Percentiles rank a stretch among this genome's conserved stretches.
Conservation (phyloP, 495 filamentous ascomycete genomes). For the Podospora pseudoanserina region DNA sequence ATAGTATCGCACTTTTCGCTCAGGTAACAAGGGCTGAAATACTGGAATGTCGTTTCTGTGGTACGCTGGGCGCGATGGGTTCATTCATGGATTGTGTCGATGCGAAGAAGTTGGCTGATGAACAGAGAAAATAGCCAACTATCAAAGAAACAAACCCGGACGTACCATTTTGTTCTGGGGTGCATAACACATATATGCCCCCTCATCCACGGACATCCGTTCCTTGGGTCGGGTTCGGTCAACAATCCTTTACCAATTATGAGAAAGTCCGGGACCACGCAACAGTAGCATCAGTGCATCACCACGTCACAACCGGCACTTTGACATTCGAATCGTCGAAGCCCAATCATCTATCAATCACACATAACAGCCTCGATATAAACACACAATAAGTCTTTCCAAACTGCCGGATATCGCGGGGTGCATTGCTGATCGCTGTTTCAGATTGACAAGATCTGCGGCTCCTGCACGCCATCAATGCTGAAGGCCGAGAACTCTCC, state of each 20-base stretch:
- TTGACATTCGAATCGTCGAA: not conserved
- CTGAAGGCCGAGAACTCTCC: not conserved
- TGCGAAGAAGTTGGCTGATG: no score
- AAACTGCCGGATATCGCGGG: not conserved
- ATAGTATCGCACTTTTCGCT: no score
- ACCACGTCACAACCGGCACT: conserved; percentile 5
- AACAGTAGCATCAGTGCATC: conserved; percentile 4
- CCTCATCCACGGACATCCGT: not conserved
- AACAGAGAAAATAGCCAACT: no score
- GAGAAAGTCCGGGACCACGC: not conserved
- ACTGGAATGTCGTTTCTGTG: no score
- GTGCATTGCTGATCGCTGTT: not conserved
- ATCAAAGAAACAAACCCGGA: no score
- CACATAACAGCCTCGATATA: not conserved
- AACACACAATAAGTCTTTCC: not conserved
- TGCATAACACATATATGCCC: not conserved
- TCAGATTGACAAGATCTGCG: not conserved
- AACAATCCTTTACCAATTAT: not conserved
- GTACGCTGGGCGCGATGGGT: no score
- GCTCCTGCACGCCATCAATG: not conserved
- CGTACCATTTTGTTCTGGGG: no score
- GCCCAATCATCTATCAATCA: not conserved
- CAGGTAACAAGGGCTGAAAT: no score
- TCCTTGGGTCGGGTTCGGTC: conserved; percentile 2
- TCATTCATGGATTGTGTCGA: no score